These are phyloP conservation scores for Microbotryum violaceum DNA, from an alignment of 1,284 basidiomycete genomes.

Conservation along the genomic window DNA sequence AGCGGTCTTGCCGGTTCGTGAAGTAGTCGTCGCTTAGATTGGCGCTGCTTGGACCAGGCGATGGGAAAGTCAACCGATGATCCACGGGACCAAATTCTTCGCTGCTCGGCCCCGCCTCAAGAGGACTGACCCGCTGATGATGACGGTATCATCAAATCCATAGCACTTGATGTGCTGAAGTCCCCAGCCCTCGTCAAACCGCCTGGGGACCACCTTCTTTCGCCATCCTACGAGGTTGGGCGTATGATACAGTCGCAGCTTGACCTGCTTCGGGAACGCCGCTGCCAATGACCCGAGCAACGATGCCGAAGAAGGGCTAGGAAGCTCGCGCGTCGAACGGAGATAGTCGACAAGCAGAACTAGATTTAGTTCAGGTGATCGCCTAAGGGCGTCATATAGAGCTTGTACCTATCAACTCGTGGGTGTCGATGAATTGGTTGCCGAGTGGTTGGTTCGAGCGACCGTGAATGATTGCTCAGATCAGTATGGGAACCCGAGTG, in stretches of 20 bases:
- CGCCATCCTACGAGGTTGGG: constrained; percentile 70
- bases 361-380: constrained; percentile 58
- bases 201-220: constrained; percentile 70
- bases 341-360: constrained; percentile 79
- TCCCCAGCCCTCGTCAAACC: constrained; percentile 97
- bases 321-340: constrained; percentile 74
- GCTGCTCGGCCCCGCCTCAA: background rate
- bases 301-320: constrained; percentile 56
- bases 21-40: constrained; percentile 94
- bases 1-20: constrained; percentile 88
- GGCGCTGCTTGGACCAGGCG: constrained; percentile 53
- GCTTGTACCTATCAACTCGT: constrained; percentile 53
- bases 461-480: background rate
- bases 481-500: background rate
- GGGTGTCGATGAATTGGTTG: background rate
- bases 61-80: background rate
- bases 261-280: constrained; percentile 65
- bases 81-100: background rate
- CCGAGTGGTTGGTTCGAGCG: background rate
- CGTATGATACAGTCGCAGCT: constrained; percentile 72
- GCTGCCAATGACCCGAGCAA: constrained; percentile 64
- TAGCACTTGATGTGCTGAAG: constrained; percentile 98
- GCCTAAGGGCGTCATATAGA: constrained; percentile 54
- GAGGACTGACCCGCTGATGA: constrained; percentile 76
- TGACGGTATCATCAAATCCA: constrained; percentile 80